Evolutionary conservation across 306 rosid genomes (phyloP), one percentile per base, ranked within the genome.

Genomic region (Prunus davidiana): DNA sequence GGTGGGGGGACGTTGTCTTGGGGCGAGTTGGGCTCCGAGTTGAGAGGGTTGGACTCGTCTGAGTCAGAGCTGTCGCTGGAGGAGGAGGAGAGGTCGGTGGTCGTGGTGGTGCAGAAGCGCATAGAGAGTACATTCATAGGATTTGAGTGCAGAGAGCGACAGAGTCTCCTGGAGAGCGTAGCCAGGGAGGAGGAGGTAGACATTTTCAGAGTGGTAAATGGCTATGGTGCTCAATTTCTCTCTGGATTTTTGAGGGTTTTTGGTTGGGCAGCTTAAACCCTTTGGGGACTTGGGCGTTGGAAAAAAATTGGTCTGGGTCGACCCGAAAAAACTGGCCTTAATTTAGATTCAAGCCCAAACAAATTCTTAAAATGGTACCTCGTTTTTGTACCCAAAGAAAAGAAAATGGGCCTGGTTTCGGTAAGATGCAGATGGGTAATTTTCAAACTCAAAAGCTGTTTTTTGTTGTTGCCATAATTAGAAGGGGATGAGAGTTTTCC

Each of bases 131-230:
- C 34, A 6, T 75, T 25, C 34, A 15, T 73, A 5, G 82, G 76
- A 54, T 28, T 72, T 7, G 87, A 73, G 22, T 87, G 78, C 34
- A 93, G 28, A 73, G 92, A 80, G 38, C 91, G 86, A 73, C 34
- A 82, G 24, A 94, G 83, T 12, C 79, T 80, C 56, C 91, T 82
- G 9, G 96, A 87, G 19, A 91, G 81, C 13, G 84, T 71, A 49
- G 80, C 79, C 83, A 89, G 78, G 67, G 89, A 76, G 45, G 24
- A 56, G 65, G 24, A 56, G 65, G 67, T 84, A 8, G 80, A 72
- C 88, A 82, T 85, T 79, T 69, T 79, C 34, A 10, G 74, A 47
- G 12, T 47, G 11, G 38, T 16, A 27, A 52, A 54, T 13, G 47
- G 8, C 8, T 6, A 16, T 16, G 68, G 25, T 43, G 28, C 56